phyloP scores from a whole-genome alignment of 108 stramenopile species.

The Cyclostephanos tholiformis region DNA sequence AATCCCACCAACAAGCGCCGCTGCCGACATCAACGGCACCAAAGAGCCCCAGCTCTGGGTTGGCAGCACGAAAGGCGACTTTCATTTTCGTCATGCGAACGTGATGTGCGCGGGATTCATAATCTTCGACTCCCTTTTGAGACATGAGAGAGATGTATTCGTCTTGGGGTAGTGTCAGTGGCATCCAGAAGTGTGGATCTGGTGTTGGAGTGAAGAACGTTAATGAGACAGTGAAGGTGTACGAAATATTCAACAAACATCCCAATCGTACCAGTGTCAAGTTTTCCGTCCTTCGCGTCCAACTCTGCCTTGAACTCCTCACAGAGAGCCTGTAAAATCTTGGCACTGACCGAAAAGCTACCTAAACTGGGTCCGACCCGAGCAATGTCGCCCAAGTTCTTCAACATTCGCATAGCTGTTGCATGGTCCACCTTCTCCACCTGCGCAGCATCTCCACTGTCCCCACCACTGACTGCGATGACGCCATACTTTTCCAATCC shows the following conservation, averaged over 20 bases:
- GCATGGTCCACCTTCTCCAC: constrained; percentile 98
- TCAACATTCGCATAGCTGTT: constrained; percentile 92
- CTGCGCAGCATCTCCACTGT: constrained; percentile 92
- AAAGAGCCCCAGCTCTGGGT: constrained; percentile 83
- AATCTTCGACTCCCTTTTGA: constrained; percentile 85
- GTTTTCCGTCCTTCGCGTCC: constrained; percentile 82
- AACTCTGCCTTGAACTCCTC: constrained; percentile 88
- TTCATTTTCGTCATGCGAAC: constrained; percentile 86
- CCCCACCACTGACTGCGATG: constrained; percentile 85
- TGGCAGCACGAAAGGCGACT: constrained; percentile 55
- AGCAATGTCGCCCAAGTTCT: constrained; percentile 83
- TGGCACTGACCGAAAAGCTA: constrained; percentile 89
- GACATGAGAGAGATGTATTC: constrained; percentile 89
- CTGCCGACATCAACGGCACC: constrained; percentile 97
- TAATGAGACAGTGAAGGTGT: background rate
- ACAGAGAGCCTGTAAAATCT: constrained; percentile 83
- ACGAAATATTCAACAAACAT: background rate
- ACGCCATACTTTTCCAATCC: constrained; percentile 98
- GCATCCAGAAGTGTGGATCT: constrained; percentile 99
- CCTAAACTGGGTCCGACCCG: constrained; percentile 94
- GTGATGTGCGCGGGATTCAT: constrained; percentile 72
- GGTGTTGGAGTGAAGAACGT: constrained; percentile 52
- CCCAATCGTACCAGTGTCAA: constrained; percentile 46
- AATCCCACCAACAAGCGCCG: constrained; percentile 98
- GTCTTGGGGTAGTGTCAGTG: constrained; percentile 84